phyloP scores from a whole-genome alignment of 1,139 yeast genomes.

The Debaryomyces sp. region DNA sequence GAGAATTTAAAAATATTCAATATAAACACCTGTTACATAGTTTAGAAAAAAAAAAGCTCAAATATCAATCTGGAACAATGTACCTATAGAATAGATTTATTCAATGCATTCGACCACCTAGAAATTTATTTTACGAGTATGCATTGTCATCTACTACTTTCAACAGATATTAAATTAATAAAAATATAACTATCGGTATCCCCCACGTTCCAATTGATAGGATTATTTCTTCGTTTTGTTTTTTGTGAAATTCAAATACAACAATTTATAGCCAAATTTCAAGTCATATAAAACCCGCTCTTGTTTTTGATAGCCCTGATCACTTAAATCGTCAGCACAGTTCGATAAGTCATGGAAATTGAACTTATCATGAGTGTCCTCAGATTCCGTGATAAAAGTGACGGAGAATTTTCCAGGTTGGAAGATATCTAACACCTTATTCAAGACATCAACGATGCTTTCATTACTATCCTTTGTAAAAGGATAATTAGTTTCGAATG shows the following conservation, averaged over 20 bases:
- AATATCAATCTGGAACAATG: constrained; percentile 1
- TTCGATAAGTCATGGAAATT: constrained; percentile 33
- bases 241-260: constrained; percentile 50
- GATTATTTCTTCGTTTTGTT: constrained; percentile 4
- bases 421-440: constrained; percentile 64
- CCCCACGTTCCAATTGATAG: constrained; percentile 12
- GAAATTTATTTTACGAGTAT: not conserved
- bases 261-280: constrained; percentile 47
- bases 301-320: constrained; percentile 60
- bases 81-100: constrained; percentile 4
- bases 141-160: too few species aligned
- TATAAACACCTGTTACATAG: not conserved
- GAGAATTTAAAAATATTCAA: not conserved
- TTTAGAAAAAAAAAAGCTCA: not conserved
- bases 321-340: constrained; percentile 32
- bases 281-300: constrained; percentile 77
- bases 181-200: constrained; percentile 11
- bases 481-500: constrained; percentile 87
- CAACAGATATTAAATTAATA: not conserved
- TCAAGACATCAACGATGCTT: constrained; percentile 54
- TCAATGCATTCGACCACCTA: constrained; percentile 9
- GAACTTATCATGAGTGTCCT: constrained; percentile 9
- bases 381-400: constrained; percentile 56
- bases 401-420: constrained; percentile 78
- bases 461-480: constrained; percentile 36